Evolutionary conservation across 768 basidiomycete genomes (phyloP).

Genomic region (Lyophyllum atratum): DNA sequence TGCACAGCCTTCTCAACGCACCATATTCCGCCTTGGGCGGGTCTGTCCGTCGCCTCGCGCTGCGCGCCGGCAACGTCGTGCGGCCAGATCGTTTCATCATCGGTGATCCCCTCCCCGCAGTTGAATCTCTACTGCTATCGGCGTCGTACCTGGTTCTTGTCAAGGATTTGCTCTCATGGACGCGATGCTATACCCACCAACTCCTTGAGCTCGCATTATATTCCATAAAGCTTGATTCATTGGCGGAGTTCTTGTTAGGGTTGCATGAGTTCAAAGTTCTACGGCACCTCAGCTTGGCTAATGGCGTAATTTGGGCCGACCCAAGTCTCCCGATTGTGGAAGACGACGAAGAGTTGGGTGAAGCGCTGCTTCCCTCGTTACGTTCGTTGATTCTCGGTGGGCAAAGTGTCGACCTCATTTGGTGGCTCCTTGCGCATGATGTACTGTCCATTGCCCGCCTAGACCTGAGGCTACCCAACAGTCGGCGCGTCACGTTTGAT

Average conservation of each 20-base stretch:
- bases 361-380: not conserved
- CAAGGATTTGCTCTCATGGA: not conserved
- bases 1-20: not conserved
- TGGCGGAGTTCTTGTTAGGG: not conserved
- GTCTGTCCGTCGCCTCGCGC: not conserved
- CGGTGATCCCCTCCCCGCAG: not conserved
- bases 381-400: constrained; percentile 6
- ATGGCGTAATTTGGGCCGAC: not conserved
- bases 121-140: constrained; percentile 2
- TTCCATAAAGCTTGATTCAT: not conserved
- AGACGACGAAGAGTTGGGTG: not conserved
- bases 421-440: constrained; percentile 4
- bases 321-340: not conserved
- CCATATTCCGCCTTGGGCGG: constrained; percentile 1
- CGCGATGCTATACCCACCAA: constrained; percentile 1
- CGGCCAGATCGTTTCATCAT: not conserved
- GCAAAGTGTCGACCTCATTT: not conserved
- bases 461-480: not conserved
- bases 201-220: constrained; percentile 10
- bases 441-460: not conserved
- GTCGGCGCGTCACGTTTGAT: not conserved
- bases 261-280: constrained; percentile 4
- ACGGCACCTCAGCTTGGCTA: constrained; percentile 7
- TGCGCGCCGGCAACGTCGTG: not conserved
- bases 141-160: not conserved